phyloP scores from a whole-genome alignment of 106 monocot genomes.

The Dendrobium officinale region DNA sequence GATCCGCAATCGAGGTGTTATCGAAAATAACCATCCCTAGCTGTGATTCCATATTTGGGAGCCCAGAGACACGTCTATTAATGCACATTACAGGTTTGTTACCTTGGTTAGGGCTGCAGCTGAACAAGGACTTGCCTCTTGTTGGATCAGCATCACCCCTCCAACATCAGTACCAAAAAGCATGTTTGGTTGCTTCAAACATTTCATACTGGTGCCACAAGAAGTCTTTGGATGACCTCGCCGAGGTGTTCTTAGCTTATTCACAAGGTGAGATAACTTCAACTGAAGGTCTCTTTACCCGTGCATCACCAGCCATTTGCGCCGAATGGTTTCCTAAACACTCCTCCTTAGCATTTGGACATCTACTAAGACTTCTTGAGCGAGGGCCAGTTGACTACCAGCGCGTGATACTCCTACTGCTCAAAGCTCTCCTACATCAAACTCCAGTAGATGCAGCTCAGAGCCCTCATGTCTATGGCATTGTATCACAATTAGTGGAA shows the following conservation, averaged over 20 bases:
- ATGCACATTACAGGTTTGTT: constrained; percentile 94
- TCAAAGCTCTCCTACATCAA: constrained; percentile 92
- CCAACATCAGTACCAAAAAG: constrained; percentile 69
- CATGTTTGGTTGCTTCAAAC: constrained; percentile 73
- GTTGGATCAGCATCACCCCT: constrained; percentile 25
- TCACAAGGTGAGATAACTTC: constrained; percentile 57
- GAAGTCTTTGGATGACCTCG: constrained; percentile 53
- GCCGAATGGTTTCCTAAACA: constrained; percentile 93
- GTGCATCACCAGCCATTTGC: constrained; percentile 60
- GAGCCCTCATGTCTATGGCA: constrained; percentile 86
- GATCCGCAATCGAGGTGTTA: constrained; percentile 74
- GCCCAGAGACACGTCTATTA: constrained; percentile 69
- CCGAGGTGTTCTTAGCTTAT: constrained; percentile 63
- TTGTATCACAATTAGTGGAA: constrained; percentile 93
- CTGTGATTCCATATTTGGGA: constrained; percentile 94
- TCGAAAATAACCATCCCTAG: constrained; percentile 71
- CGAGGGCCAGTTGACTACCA: constrained; percentile 82
- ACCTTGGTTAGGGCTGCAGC: constrained; percentile 88
- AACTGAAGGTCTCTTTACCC: constrained; percentile 58
- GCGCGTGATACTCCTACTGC: constrained; percentile 76
- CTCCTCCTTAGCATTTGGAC: constrained; percentile 83
- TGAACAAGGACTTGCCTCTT: constrained; percentile 27
- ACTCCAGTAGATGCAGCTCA: constrained; percentile 88
- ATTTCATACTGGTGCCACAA: constrained; percentile 78
- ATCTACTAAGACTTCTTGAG: constrained; percentile 87